These are phyloP conservation scores for Rhodotorula sp. DNA, from an alignment of 1,284 basidiomycete species.

Conservation along the genomic window DNA sequence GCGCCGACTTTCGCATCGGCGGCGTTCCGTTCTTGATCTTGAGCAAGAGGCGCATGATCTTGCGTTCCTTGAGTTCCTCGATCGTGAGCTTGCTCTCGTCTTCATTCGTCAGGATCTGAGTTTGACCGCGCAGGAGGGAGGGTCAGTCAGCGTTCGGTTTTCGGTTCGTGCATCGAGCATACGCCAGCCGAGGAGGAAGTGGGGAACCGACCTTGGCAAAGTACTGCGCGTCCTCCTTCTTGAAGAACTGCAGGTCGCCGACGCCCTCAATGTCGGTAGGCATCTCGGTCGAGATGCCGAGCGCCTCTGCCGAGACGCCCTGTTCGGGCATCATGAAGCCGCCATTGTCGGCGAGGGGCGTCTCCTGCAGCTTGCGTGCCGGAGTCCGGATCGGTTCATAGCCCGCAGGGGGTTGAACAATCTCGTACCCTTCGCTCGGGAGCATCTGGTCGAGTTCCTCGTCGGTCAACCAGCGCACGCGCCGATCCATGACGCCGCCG, in stretches of 20 bases:
- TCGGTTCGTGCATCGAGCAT: neutral
- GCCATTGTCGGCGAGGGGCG: constrained; percentile 59
- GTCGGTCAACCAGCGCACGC: constrained; percentile 90
- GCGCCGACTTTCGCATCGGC: constrained; percentile 94
- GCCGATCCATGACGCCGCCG: constrained; percentile 70
- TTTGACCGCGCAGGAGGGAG: neutral
- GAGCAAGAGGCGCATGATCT: constrained; percentile 98
- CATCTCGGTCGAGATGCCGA: constrained; percentile 76
- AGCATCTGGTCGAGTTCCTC: constrained; percentile 92
- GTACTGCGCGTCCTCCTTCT: constrained; percentile 95
- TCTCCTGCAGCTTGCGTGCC: constrained; percentile 70
- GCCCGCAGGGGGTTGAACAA: constrained; percentile 90
- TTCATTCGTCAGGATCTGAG: constrained; percentile 67
- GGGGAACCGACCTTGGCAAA: constrained; percentile 78
- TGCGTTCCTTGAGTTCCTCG: constrained; percentile 99
- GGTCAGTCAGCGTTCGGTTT: neutral
- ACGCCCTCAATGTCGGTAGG: constrained; percentile 99
- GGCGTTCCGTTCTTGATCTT: constrained; percentile 99
- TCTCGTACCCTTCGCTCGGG: constrained; percentile 81
- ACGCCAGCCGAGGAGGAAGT: constrained; percentile 55
- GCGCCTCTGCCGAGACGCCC: constrained; percentile 74
- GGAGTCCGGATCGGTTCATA: constrained; percentile 80
- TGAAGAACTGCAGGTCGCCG: constrained; percentile 96
- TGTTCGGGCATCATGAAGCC: constrained; percentile 89
- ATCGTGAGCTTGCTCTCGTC: constrained; percentile 77